Base-by-base conservation (phyloP, 1,139 yeast species). In the Yamadazyma siamensis region DNA sequence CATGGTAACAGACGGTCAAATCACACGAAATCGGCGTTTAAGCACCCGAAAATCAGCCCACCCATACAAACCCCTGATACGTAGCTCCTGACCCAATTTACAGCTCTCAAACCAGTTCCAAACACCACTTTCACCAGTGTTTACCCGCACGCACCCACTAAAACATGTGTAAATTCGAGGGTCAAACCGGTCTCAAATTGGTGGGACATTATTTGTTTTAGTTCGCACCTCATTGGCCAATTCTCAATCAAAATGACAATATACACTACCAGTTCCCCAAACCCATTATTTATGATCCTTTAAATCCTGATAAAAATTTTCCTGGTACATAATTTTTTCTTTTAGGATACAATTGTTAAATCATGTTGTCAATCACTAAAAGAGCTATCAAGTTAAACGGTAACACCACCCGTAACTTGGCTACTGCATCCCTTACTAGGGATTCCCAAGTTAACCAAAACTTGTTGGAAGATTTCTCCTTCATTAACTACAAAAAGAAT, bases 361-460 rank as follows among this genome's bases (percentile, higher is more conserved):
- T 16, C 28, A 64, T 65, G 71, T 65, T 65, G 51, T 61, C 69
- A 40, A 65, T 62, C 44, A 50, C 63, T 34, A 64, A 65, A 61
- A 50, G 49, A 40, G 49, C 50, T 28, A 37, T 54, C 35, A 60
- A 54, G 43, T 51, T 56, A 33, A 65, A 67, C 46, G 51, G 66
- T 36, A 7, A 18, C 7, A n/a, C n/a, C n/a, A 52, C 64, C 41
- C 84, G 94, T 72, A 80, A 85, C 46, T 69, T 84, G 56, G 91
- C 95, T 49, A 80, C 94, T 44, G 62, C 80, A 33, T 72, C 77
- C 44, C 65, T 88, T 52, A 81, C 91, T 52, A 81, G 80, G 64
- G 96, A 89, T 66, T 86, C 96, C 42, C 84, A 87, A 67, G 97
- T 91, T 43, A 73, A 77, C 68, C 94, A 84, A 75, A 89, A 87